Conservation (phyloP, 805 yeast genomes). For the Starmerella khaoyaiensis region DNA sequence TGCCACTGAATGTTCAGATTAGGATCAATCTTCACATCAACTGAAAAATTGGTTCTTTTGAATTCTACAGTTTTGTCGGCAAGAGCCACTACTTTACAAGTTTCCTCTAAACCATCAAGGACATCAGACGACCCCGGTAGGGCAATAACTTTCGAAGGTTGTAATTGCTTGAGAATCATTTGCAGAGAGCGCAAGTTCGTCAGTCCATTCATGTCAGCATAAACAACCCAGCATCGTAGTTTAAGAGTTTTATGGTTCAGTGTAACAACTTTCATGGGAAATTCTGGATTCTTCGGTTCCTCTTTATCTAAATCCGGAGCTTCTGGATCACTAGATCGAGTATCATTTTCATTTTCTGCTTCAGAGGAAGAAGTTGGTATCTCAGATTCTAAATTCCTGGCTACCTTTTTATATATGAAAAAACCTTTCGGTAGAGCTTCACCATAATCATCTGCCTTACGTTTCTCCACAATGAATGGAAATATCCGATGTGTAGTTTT, state of each 20-base stretch:
- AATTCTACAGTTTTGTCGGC: slow-evolving; percentile 11
- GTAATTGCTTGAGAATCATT: slow-evolving; percentile 62
- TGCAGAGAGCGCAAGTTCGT: slow-evolving; percentile 74
- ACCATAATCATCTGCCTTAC: slow-evolving; percentile 79
- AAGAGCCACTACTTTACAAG: slow-evolving; percentile 3
- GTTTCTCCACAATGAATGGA: slow-evolving; percentile 50
- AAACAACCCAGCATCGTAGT: slow-evolving; percentile 59
- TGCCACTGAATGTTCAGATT: slow-evolving; percentile 70
- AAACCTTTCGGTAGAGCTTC: slow-evolving; percentile 42
- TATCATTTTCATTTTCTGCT: background rate
- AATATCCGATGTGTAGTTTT: slow-evolving; percentile 47
- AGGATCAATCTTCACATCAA: slow-evolving; percentile 48
- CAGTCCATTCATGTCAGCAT: slow-evolving; percentile 68
- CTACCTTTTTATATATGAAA: slow-evolving; percentile 19
- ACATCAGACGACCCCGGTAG: slow-evolving; percentile 30
- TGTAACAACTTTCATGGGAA: slow-evolving; percentile 37
- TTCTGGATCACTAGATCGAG: background rate
- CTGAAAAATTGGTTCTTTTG: slow-evolving; percentile 16
- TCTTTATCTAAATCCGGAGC: background rate
- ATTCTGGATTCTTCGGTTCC: slow-evolving; percentile 6
- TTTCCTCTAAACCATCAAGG: slow-evolving; percentile 8
- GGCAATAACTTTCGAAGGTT: slow-evolving; percentile 60
- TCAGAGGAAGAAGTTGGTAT: background rate
- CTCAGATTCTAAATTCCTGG: background rate
- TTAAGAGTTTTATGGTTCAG: slow-evolving; percentile 29